Evolutionary conservation across 495 filamentous ascomycete genomes (phyloP), one percentile per base, ranked within the genome.

Genomic region (Jackrogersella multiformis): DNA sequence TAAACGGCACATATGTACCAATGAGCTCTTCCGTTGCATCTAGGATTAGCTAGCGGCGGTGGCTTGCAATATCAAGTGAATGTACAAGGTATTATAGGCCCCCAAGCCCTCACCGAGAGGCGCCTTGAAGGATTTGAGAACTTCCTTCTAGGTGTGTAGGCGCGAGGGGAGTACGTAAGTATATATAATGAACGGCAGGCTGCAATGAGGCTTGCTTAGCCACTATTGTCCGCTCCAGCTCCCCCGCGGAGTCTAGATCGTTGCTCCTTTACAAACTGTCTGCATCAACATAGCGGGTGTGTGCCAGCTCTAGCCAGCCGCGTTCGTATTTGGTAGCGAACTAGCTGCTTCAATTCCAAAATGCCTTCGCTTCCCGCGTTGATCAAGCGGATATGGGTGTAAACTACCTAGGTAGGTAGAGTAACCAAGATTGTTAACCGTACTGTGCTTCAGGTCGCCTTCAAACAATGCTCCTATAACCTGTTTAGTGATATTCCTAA

Each of bases 71-170:
- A 46, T 12, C 13, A 36, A 53, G 18, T 30, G 20, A 53, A 34
- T 35, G 24, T 8, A 12, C 30, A 35, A n/a, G 23, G 7, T 34
- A 36, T 4, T 20, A 6, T 12, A 38, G 13, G 12, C 12, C 16
- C 18, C 9, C 8, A n/a, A 1, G 9, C 9, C 6, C 15, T 51
- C 6, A 61, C 57, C 57, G 57, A 61, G 45, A 46, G 42, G 21
- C 42, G 42, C 35, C 24, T 62, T 28, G 49, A 54, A 62, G 59
- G 59, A 62, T 55, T 48, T 28, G 18, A 24, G 44, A 7, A 23
- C 28, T 30, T 28, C 13, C 35, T 32, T 9, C 21, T 30, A 3
- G 7, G 26, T 30, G 7, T 30, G 26, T 4, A 30, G 18, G 20
- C 3, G 30, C 6, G 30, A 49, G n/a, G 16, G 41, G 15, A 12